Evolutionary conservation across 163 green algal genomes (phyloP).

Genomic region (Scenedesmus sp.): DNA sequence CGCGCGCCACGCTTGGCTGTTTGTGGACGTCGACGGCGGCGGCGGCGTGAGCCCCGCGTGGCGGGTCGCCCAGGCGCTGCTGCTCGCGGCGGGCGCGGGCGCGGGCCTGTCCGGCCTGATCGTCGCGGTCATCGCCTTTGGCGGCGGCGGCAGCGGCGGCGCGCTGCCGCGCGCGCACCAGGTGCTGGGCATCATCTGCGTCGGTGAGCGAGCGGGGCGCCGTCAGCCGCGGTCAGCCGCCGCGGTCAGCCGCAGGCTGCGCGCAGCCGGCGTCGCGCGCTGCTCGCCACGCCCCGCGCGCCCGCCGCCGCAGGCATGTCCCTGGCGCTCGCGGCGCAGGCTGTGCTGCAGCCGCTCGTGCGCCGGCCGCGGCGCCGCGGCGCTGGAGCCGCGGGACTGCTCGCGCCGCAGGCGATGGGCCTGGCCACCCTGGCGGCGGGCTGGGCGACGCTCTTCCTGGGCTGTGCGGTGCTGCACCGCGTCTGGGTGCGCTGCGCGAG

Average conservation of each 20-base stretch:
- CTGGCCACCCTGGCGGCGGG: neutral
- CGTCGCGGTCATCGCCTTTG: conserved; percentile 23
- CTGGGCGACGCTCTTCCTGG: conserved; percentile 22
- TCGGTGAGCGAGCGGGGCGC: neutral
- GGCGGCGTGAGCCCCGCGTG: conserved; percentile 9
- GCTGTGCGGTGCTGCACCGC: conserved; percentile 14
- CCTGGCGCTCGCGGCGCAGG: conserved; percentile 4
- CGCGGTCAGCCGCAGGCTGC: neutral
- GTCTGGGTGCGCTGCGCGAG: conserved; percentile 21
- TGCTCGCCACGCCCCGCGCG: neutral
- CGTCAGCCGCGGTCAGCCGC: neutral
- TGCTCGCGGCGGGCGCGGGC: neutral
- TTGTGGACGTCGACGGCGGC: neutral
- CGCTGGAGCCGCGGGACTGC: no score
- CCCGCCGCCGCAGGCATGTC: neutral
- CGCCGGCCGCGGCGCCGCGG: neutral
- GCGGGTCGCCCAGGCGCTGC: neutral
- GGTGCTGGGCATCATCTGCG: conserved; percentile 14
- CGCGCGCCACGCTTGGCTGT: no score
- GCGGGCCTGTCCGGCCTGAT: conserved; percentile 25
- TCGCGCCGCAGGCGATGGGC: no score
- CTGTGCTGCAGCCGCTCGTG: conserved; percentile 14
- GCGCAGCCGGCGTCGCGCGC: neutral
- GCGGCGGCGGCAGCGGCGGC: neutral
- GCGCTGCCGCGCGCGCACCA: neutral